Percentiles rank a stretch among this genome's conserved stretches.
phyloP scores from a whole-genome alignment of 2,329 filamentous ascomycete species.

The Parascedosporium putredinis region DNA sequence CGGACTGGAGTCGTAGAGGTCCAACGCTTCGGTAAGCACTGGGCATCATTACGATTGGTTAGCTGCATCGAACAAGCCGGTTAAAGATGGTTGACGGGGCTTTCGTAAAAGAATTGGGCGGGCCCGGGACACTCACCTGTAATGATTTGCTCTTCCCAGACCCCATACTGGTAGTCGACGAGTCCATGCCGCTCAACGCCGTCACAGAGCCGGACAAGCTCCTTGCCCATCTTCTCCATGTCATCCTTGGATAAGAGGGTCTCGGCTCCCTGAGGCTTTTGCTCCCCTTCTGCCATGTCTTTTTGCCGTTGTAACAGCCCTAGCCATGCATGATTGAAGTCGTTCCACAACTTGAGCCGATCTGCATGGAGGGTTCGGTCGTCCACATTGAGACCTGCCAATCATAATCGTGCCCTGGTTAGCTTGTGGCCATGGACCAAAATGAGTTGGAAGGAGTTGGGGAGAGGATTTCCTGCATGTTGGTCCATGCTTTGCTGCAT shows the following conservation, averaged over 20 bases:
- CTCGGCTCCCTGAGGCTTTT: constrained; percentile 45
- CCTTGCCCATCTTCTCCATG: constrained; percentile 70
- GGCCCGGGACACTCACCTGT: constrained; percentile 47
- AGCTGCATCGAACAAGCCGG: too few relatives aligned
- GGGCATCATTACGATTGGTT: neutral
- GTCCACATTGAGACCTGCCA: constrained; percentile 11
- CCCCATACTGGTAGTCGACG: constrained; percentile 93
- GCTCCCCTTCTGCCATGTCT: constrained; percentile 21
- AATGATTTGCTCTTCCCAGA: constrained; percentile 90
- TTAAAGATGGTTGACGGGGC: too few relatives aligned
- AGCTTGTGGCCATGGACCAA: neutral
- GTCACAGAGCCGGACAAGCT: constrained; percentile 75
- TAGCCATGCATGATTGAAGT: constrained; percentile 69
- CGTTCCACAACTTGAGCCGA: constrained; percentile 77
- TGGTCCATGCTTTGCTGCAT: constrained; percentile 3
- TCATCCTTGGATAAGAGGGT: constrained; percentile 57
- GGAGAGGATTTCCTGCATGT: neutral
- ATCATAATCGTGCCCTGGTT: neutral
- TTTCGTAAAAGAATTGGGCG: too few relatives aligned
- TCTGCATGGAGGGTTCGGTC: constrained; percentile 30
- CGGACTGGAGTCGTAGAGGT: constrained; percentile 29
- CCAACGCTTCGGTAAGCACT: constrained; percentile 29
- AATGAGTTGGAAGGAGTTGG: neutral
- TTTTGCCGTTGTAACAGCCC: constrained; percentile 8
- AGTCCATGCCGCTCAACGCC: constrained; percentile 82